phyloP scores from a whole-genome alignment of 768 basidiomycete genomes.

The Lactarius evosmus region DNA sequence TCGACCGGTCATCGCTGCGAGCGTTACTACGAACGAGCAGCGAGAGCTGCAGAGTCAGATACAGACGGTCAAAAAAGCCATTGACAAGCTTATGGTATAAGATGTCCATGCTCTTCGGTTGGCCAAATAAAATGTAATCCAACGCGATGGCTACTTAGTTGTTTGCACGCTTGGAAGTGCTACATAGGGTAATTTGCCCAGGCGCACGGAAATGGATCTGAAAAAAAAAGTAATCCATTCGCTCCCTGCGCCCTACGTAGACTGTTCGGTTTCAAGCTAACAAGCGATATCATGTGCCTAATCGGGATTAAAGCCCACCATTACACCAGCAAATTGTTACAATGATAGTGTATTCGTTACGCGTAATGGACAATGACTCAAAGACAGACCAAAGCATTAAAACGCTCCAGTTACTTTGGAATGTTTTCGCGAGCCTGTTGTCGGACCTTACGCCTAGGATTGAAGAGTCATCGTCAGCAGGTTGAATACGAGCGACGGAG shows the following conservation, averaged over 20 bases:
- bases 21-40: conserved; percentile 94
- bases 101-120: background rate
- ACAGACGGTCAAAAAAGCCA: conserved; percentile 73
- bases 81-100: conserved; percentile 64
- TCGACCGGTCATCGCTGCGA: conserved; percentile 91
- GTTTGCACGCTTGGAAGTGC: too few species aligned
- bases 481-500: background rate
- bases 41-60: conserved; percentile 90
- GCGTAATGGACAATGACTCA: conserved; percentile 16
- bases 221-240: conserved; percentile 4
- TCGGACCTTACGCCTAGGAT: conserved; percentile 66
- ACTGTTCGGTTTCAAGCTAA: background rate
- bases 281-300: background rate
- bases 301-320: conserved; percentile 4
- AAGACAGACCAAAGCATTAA: conserved; percentile 19
- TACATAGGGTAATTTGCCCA: too few species aligned
- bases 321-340: conserved; percentile 19
- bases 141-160: too few species aligned
- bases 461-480: background rate
- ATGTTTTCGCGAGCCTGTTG: conserved; percentile 87
- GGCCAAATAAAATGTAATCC: conserved; percentile 2
- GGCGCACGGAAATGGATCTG: too few species aligned
- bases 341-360: conserved; percentile 16
- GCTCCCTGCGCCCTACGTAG: background rate
- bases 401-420: conserved; percentile 57